Evolutionary conservation across 441 rosid species (phyloP).

Genomic region (Theobroma grandiflorum): DNA sequence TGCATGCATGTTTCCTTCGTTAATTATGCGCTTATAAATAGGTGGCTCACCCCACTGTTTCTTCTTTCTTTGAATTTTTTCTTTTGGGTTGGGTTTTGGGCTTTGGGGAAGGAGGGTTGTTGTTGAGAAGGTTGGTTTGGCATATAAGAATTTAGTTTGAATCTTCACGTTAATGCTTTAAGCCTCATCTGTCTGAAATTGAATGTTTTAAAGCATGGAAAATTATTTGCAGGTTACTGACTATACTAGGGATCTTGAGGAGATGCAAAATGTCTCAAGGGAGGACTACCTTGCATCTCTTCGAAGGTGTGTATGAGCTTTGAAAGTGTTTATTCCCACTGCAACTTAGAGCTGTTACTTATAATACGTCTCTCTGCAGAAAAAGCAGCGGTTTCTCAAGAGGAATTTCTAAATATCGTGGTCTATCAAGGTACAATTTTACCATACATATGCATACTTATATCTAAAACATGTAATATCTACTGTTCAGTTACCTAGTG

Average conservation of each 20-base stretch:
- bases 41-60: neutral
- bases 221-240: slow-evolving; percentile 61
- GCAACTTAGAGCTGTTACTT: slow-evolving; percentile 32
- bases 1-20: neutral
- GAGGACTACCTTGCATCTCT: slow-evolving; percentile 81
- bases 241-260: slow-evolving; percentile 77
- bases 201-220: neutral
- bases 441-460: slow-evolving; percentile 3
- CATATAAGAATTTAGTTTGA: neutral
- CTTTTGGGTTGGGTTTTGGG: neutral
- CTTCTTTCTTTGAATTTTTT: neutral
- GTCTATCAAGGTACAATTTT: slow-evolving; percentile 64
- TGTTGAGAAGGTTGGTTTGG: neutral
- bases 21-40: neutral
- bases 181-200: slow-evolving; percentile 7
- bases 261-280: slow-evolving; percentile 79
- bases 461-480: neutral
- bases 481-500: neutral
- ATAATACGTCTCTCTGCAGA: slow-evolving; percentile 56
- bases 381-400: slow-evolving; percentile 84
- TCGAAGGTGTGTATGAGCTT: slow-evolving; percentile 61
- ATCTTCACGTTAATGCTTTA: neutral
- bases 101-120: neutral
- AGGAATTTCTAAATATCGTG: slow-evolving; percentile 77
- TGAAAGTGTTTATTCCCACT: slow-evolving; percentile 19